Base-by-base conservation (phyloP, 257 asterid species). In the Jacaranda mimosifolia region DNA sequence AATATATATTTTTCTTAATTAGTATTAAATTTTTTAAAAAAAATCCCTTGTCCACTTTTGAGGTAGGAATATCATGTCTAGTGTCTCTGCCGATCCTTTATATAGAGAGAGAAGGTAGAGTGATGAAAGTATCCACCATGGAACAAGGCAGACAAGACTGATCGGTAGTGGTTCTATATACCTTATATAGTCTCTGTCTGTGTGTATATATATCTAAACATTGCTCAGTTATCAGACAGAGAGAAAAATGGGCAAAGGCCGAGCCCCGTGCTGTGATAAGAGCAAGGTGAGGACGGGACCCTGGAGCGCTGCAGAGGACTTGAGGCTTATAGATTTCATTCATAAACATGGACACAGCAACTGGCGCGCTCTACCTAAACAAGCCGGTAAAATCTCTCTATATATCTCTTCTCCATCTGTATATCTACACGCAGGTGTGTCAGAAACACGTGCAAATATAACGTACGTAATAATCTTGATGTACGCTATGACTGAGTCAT, bases 261-360 rank as follows among this genome's bases (percentile, higher is more conserved):
- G 97, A 70, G 88, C 97, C 3, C 94, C 97, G 4, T 91, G 96
- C 78, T 89, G 96, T 7, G 97, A 91, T 63, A 92, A 87, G 83
- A 84, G 79, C 65, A 85, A 87, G 81, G 94, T 91, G 63, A 87
- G 86, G 83, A 85, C 58, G 40, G 97, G 98, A 4, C 88, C 96
- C 5, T 92, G 98, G 98, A 89, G 91, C 84, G 82, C 84, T 3
- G 90, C 83, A 0, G 98, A 93, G 74, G 98, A 92, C 32, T 76
- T 57, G 36, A 81, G 66, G 78, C 97, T 92, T 6, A 67, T 75
- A 8, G 38, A 78, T 59, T 92, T 88, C 79, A 80, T 93, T 77
- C 82, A 72, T 17, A 82, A 67, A 10, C 71, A 91, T 40, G 97
- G 97, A 3, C 97, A 91, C 68, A 32, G 18, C 52, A 92, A 92